phyloP scores from a whole-genome alignment of 225 moss, liverwort and hornwort species.

The Marchantia paleacea region DNA sequence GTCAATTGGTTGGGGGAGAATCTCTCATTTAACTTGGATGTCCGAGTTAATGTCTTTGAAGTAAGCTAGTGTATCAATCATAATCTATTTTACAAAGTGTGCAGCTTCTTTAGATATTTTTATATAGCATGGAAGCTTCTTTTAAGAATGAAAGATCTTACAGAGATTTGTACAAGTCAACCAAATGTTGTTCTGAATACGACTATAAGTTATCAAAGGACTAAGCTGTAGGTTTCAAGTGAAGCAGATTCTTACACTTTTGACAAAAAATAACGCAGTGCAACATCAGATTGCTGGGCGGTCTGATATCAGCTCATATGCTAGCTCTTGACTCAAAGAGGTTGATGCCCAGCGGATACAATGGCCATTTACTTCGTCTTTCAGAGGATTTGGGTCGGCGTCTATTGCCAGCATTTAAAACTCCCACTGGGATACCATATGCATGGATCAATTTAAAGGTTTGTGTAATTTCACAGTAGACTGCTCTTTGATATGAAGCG shows the following conservation, averaged over 20 bases:
- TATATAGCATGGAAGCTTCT: neutral
- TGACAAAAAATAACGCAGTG: conserved; percentile 26
- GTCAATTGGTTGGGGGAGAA: conserved; percentile 44
- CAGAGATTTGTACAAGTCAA: neutral
- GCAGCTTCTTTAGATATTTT: neutral
- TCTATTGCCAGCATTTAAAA: conserved; percentile 41
- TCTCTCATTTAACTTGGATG: conserved; percentile 42
- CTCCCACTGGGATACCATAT: conserved; percentile 45
- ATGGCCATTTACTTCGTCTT: conserved; percentile 35
- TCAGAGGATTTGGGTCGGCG: conserved; percentile 43
- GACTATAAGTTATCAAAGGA: neutral
- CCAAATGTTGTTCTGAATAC: neutral
- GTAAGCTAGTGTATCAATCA: conserved; percentile 8
- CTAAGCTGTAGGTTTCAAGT: neutral
- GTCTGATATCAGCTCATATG: conserved; percentile 45
- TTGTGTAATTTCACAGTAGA: neutral
- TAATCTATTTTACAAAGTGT: neutral
- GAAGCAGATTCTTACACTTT: neutral
- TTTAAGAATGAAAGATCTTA: neutral
- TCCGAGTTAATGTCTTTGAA: conserved; percentile 51
- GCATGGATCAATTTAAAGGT: conserved; percentile 49
- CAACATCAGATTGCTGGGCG: conserved; percentile 46
- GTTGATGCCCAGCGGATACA: conserved; percentile 35
- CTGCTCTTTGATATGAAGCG: neutral
- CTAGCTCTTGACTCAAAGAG: conserved; percentile 34